Conservation (phyloP, 345 rosid genomes). For the Aurinia saxatilis region DNA sequence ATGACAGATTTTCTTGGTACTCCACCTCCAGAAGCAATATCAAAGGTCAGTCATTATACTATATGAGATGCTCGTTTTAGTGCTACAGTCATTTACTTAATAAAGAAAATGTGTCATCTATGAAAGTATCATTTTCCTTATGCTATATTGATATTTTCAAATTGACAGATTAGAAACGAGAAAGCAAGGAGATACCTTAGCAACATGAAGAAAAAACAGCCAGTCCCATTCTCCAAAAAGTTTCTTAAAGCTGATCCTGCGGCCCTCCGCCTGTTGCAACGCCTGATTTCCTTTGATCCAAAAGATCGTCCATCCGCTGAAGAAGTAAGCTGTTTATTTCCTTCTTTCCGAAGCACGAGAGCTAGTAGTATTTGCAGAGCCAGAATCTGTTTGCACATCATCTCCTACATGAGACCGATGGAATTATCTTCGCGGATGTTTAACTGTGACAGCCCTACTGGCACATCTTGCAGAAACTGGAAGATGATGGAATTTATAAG, state of each 20-base stretch:
- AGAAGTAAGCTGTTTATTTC: slow-evolving; percentile 36
- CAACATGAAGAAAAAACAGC: slow-evolving; percentile 78
- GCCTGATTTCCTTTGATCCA: slow-evolving; percentile 89
- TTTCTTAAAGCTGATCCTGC: slow-evolving; percentile 72
- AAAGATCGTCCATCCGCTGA: slow-evolving; percentile 92
- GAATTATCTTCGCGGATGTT: neutral
- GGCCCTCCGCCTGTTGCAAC: slow-evolving; percentile 66
- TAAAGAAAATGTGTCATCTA: neutral
- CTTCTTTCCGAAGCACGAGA: neutral
- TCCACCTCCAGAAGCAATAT: slow-evolving; percentile 63
- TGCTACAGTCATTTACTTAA: neutral
- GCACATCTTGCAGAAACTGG: too few relatives aligned
- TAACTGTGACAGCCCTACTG: neutral
- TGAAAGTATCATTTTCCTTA: neutral
- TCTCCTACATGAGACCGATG: neutral
- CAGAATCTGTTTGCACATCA: neutral
- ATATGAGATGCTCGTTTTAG: neutral
- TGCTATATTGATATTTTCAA: slow-evolving; percentile 13
- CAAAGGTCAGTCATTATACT: slow-evolving; percentile 44
- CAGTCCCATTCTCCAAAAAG: slow-evolving; percentile 68
- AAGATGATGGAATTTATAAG: neutral
- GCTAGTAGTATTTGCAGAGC: neutral
- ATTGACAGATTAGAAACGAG: slow-evolving; percentile 79
- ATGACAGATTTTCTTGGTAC: slow-evolving; percentile 96
- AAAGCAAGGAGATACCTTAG: slow-evolving; percentile 93